phyloP scores from a whole-genome alignment of 2,329 filamentous ascomycete genomes.

The Fonsecaea monophora region DNA sequence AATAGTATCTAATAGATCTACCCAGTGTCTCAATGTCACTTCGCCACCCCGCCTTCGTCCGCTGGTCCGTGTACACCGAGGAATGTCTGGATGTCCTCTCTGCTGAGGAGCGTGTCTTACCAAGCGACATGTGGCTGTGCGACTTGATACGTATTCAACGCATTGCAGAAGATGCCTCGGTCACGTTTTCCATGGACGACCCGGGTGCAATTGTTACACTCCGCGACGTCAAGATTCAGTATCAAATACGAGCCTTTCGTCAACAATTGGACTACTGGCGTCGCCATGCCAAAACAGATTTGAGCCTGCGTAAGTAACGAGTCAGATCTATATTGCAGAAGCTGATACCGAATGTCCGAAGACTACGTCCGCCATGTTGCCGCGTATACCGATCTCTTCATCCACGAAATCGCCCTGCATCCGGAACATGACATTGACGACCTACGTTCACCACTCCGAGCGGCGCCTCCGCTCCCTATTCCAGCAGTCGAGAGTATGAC shows the following conservation, averaged over 20 bases:
- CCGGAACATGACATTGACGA: conserved; percentile 65
- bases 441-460: conserved; percentile 41
- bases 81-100: conserved; percentile 66
- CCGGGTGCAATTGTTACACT: conserved; percentile 60
- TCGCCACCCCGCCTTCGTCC: conserved; percentile 63
- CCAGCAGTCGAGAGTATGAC: conserved; percentile 57
- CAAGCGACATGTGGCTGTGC: conserved; percentile 62
- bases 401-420: conserved; percentile 77
- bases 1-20: background rate
- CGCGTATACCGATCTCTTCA: conserved; percentile 70
- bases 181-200: conserved; percentile 72
- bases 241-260: conserved; percentile 69
- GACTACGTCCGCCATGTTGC: conserved; percentile 64
- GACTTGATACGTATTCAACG: conserved; percentile 66
- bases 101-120: conserved; percentile 60
- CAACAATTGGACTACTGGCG: conserved; percentile 68
- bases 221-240: conserved; percentile 67
- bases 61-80: conserved; percentile 68
- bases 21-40: conserved; percentile 61
- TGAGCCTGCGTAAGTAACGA: conserved; percentile 55
- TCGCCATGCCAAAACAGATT: conserved; percentile 58
- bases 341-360: conserved; percentile 12
- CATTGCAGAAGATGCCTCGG: conserved; percentile 71
- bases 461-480: conserved; percentile 62
- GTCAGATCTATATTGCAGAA: background rate